These are phyloP conservation scores for Thoreauomyces humboldtii DNA, from an alignment of 192 early-diverging fungal genomes.

Conservation along the genomic window DNA sequence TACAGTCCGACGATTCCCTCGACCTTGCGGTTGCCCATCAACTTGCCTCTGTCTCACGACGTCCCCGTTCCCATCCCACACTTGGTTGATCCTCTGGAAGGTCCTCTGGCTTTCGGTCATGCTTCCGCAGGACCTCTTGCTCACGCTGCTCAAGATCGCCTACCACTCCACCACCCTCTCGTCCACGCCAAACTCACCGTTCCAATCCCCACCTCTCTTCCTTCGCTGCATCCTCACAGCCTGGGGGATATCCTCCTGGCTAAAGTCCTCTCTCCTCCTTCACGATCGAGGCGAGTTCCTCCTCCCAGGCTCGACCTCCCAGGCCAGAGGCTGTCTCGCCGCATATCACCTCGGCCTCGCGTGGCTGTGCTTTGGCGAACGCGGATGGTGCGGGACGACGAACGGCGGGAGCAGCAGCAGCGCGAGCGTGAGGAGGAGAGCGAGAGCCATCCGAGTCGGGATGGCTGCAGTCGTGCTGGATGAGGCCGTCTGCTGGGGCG, in stretches of 20 bases:
- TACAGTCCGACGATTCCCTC: too few relatives aligned
- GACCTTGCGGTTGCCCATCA: too few relatives aligned
- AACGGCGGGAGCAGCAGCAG: neutral
- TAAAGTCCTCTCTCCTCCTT: slow-evolving; percentile 13
- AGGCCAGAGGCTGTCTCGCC: neutral
- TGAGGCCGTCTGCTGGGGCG: neutral
- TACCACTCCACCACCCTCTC: slow-evolving; percentile 14
- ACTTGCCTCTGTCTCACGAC: too few relatives aligned
- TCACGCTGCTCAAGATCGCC: neutral
- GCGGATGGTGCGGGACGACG: too few relatives aligned
- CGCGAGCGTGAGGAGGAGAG: neutral
- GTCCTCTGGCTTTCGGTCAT: too few relatives aligned
- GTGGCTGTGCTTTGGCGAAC: too few relatives aligned
- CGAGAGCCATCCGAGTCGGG: neutral
- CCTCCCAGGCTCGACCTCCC: neutral
- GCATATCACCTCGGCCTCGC: neutral
- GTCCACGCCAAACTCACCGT: neutral
- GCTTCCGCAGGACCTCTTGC: slow-evolving; percentile 10
- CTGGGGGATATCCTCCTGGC: slow-evolving; percentile 16
- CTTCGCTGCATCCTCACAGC: neutral
- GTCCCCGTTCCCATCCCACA: too few relatives aligned
- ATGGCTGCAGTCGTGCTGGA: slow-evolving; percentile 6
- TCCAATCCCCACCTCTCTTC: neutral
- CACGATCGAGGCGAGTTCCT: neutral
- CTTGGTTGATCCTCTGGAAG: too few relatives aligned